Base-by-base conservation (phyloP, 371 early-diverging fungal species). In the Mucor sp. region DNA sequence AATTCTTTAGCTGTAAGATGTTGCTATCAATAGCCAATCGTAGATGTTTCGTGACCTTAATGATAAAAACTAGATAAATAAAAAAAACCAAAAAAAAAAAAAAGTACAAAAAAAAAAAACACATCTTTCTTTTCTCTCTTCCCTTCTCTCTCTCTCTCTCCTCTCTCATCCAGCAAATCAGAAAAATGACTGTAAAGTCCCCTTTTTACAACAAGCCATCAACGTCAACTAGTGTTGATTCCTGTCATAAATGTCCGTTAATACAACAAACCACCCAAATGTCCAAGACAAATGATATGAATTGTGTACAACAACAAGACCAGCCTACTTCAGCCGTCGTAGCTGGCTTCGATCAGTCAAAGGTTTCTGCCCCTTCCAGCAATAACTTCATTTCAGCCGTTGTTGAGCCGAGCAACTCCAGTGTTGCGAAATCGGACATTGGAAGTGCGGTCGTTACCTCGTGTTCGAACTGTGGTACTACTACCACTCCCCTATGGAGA, bases 401-500 rank as follows among this genome's bases (percentile, higher is more conserved):
- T 76, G 69, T 76, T 83, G 83, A 80, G 62, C 83, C 83, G 78
- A 74, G 83, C 81, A 77, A 79, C 83, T 80, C 83, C 83, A 76
- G 83, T 83, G 83, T 79, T 80, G 81, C 83, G 81, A 78, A 58
- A 76, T 76, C 80, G 82, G 82, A 81, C 63, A 80, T 72, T 81
- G 80, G 78, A 75, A 83, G 67, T 68, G 76, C 69, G 43, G 74
- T 80, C 25, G 80, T 80, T 50, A 86, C 85, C 63, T 82, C 81
- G 65, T 97, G 97, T 83, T 83, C 90, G 68, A 95, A 97, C 80
- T 97, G 97, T 85, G 86, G 87, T 19, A 94, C 93, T 12, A 92
- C 90, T n/a, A 80, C 87, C 32, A 98, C 98, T 6, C 97, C 97
- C 17, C 84, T 95, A 27, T 98, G 99, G 99, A 77, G 99, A 69